phyloP scores from a whole-genome alignment of 2,329 filamentous ascomycete genomes.

The Colletotrichum tofieldiae region DNA sequence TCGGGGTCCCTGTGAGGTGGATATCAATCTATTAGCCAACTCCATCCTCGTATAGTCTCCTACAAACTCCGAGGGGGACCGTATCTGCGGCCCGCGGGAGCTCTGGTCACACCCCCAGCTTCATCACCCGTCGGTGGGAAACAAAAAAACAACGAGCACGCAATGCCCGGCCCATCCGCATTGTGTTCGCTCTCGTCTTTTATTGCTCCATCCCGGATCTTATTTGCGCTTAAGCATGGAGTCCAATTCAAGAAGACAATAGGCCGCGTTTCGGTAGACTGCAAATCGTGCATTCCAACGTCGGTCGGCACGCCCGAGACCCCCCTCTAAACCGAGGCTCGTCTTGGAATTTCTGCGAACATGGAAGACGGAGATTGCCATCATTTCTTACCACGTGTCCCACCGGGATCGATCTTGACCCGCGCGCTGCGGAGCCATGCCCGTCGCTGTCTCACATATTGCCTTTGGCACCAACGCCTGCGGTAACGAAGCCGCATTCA shows the following conservation, averaged over 20 bases:
- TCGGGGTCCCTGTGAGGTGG: conserved; percentile 36
- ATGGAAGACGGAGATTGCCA: conserved; percentile 12
- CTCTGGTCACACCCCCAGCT: conserved; percentile 11
- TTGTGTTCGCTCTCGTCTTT: neutral
- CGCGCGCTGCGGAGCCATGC: conserved; percentile 24
- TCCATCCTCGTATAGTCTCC: conserved; percentile 33
- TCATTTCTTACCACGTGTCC: conserved; percentile 31
- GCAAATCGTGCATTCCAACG: too few species aligned
- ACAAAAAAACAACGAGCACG: conserved; percentile 4
- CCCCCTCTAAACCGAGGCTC: neutral
- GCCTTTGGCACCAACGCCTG: conserved; percentile 1
- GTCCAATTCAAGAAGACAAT: neutral
- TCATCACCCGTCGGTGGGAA: conserved; percentile 6
- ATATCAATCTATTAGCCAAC: conserved; percentile 32
- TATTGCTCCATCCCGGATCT: neutral
- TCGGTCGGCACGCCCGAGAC: neutral
- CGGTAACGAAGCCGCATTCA: conserved; percentile 4
- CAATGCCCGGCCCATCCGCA: conserved; percentile 5
- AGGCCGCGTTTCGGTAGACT: neutral
- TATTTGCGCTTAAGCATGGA: neutral
- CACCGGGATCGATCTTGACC: conserved; percentile 28
- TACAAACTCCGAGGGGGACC: conserved; percentile 16
- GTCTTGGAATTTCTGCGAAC: conserved; percentile 10
- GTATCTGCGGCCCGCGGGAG: conserved; percentile 18
- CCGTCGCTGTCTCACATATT: conserved; percentile 7